Evolutionary conservation across 108 stramenopile species (phyloP).

Genomic region (Skeletonema marinoi): DNA sequence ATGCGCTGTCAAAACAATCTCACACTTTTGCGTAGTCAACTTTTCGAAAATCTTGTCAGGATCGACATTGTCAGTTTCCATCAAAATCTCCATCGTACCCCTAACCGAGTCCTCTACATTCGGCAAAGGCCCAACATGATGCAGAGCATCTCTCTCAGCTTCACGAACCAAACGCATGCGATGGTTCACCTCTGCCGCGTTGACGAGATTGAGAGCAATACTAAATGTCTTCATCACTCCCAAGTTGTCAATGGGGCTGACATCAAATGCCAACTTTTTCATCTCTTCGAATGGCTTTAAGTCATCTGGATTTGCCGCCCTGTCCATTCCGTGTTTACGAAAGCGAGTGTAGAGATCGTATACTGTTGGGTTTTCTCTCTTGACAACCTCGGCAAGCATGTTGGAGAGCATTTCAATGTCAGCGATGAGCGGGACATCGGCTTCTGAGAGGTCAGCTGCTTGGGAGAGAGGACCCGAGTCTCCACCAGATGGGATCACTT

Average conservation of each 20-base stretch:
- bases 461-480: slow-evolving; percentile 14
- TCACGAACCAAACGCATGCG: slow-evolving; percentile 61
- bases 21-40: slow-evolving; percentile 87
- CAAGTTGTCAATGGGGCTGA: slow-evolving; percentile 63
- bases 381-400: slow-evolving; percentile 72
- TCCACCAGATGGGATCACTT: background rate
- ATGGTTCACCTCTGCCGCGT: slow-evolving; percentile 88
- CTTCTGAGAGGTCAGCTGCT: slow-evolving; percentile 15
- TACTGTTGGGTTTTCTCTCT: slow-evolving; percentile 62
- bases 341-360: slow-evolving; percentile 73
- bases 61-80: slow-evolving; percentile 52
- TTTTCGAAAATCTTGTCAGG: slow-evolving; percentile 80
- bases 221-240: slow-evolving; percentile 76
- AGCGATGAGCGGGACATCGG: slow-evolving; percentile 46
- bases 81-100: slow-evolving; percentile 69
- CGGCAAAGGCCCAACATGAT: slow-evolving; percentile 67
- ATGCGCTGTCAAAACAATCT: slow-evolving; percentile 97
- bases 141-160: slow-evolving; percentile 25
- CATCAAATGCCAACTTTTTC: slow-evolving; percentile 55
- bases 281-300: slow-evolving; percentile 57
- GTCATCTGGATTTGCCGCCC: slow-evolving; percentile 58
- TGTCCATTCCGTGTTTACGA: slow-evolving; percentile 62
- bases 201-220: slow-evolving; percentile 79
- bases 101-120: slow-evolving; percentile 77
- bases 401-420: slow-evolving; percentile 79